Evolutionary conservation across 371 early-diverging fungal genomes (phyloP).

Genomic region (Phascolomyces articulosus): DNA sequence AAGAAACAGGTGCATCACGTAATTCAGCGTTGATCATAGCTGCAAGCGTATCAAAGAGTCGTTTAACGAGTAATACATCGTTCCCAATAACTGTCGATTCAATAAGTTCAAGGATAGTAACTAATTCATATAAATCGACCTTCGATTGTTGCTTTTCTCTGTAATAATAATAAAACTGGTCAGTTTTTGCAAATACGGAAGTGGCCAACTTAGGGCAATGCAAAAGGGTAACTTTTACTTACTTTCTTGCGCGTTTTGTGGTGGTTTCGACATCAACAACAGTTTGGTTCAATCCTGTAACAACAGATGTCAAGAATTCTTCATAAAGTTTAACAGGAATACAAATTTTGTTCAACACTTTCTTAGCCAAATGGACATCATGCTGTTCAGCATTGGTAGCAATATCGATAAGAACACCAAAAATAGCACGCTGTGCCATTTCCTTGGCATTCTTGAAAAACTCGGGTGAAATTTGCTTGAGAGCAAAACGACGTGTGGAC

Average conservation of each 20-base stretch:
- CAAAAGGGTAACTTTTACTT: too few species aligned
- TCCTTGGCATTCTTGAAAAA: conserved; percentile 55
- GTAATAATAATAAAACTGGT: too few species aligned
- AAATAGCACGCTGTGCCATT: conserved; percentile 55
- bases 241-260: conserved; percentile 39
- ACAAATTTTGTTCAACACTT: conserved; percentile 54
- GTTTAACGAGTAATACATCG: conserved; percentile 56
- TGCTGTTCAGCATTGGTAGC: conserved; percentile 66
- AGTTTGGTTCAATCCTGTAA: conserved; percentile 3
- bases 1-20: conserved; percentile 60
- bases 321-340: conserved; percentile 56
- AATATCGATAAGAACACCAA: conserved; percentile 66
- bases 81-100: conserved; percentile 60
- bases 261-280: conserved; percentile 11
- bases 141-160: conserved; percentile 4
- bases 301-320: conserved; percentile 26
- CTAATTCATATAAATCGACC: conserved; percentile 60
- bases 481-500: conserved; percentile 59
- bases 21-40: conserved; percentile 66
- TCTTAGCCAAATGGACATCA: conserved; percentile 62
- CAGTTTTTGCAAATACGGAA: too few species aligned
- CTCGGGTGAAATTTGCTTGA: conserved; percentile 59
- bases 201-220: too few species aligned
- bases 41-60: conserved; percentile 77
- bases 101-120: conserved; percentile 71